Evolutionary conservation across 1,284 basidiomycete genomes (phyloP).

Genomic region (Cryptococcus sp.): DNA sequence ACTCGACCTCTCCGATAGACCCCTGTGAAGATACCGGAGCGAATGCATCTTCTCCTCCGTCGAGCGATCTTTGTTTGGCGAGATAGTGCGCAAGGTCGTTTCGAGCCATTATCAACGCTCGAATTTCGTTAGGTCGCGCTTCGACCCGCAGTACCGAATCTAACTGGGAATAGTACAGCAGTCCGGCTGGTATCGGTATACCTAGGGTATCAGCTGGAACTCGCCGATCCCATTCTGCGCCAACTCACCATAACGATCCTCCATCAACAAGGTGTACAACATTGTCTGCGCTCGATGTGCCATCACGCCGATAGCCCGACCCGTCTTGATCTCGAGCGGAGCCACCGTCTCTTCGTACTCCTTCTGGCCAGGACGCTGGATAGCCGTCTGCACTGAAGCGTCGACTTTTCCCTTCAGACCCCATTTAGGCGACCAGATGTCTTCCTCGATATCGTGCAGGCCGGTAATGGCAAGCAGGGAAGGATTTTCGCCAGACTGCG

Average conservation of each 20-base stretch:
- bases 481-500: slow-evolving; percentile 36
- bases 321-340: slow-evolving; percentile 96
- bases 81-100: slow-evolving; percentile 83
- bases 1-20: slow-evolving; percentile 12
- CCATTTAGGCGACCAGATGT: slow-evolving; percentile 92
- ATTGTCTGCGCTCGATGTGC: slow-evolving; percentile 97
- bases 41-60: neutral
- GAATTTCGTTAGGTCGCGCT: slow-evolving; percentile 70
- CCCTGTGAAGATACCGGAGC: neutral
- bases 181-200: slow-evolving; percentile 55
- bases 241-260: slow-evolving; percentile 70
- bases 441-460: slow-evolving; percentile 86
- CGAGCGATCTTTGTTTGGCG: slow-evolving; percentile 29
- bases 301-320: slow-evolving; percentile 66
- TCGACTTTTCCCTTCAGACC: slow-evolving; percentile 96
- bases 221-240: neutral
- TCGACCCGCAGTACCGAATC: slow-evolving; percentile 81
- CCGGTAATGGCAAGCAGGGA: slow-evolving; percentile 60
- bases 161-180: slow-evolving; percentile 90
- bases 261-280: slow-evolving; percentile 87
- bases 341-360: slow-evolving; percentile 25
- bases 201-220: slow-evolving; percentile 12
- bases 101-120: slow-evolving; percentile 70
- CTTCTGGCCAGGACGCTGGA: slow-evolving; percentile 46
- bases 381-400: slow-evolving; percentile 69